Conservation (phyloP, 805 yeast species). For the Kazachstania viticola region DNA sequence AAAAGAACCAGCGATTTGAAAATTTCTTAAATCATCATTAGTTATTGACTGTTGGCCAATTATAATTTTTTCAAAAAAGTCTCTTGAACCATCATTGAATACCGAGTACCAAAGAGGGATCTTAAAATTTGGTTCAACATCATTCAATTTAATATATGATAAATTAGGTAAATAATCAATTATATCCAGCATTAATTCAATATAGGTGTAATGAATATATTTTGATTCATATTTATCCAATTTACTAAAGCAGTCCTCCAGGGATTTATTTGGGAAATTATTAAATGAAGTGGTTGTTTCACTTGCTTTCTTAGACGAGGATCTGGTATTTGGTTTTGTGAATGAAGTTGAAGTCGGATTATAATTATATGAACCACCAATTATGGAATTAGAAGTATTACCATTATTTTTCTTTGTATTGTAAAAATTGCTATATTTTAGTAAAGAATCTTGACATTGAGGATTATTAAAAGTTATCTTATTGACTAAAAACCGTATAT, state of each 20-base stretch:
- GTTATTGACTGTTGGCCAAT: constrained; percentile 24
- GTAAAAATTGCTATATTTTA: constrained; percentile 23
- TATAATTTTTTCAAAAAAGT: constrained; percentile 24
- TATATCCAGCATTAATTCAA: constrained; percentile 31
- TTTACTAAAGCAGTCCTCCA: too few species aligned
- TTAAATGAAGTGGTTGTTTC: too few species aligned
- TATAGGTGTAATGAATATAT: constrained; percentile 23
- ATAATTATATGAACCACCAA: constrained; percentile 20
- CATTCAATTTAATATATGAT: constrained; percentile 29
- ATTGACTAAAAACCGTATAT: constrained; percentile 18
- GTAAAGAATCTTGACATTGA: constrained; percentile 24
- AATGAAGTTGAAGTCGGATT: constrained; percentile 3
- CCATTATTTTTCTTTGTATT: constrained; percentile 6
- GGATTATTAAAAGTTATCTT: constrained; percentile 23
- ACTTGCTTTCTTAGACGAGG: background rate
- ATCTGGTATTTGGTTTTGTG: background rate
- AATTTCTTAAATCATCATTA: constrained; percentile 22
- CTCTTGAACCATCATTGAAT: constrained; percentile 24
- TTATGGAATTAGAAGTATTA: constrained; percentile 7
- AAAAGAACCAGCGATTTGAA: constrained; percentile 20
- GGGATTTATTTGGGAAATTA: too few species aligned
- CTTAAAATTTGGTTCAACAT: constrained; percentile 42
- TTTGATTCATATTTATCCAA: constrained; percentile 13
- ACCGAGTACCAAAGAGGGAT: constrained; percentile 35
- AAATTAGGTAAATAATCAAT: constrained; percentile 39